Base-by-base conservation (phyloP, 305 asterid genomes). In the Salvia sclarea region DNA sequence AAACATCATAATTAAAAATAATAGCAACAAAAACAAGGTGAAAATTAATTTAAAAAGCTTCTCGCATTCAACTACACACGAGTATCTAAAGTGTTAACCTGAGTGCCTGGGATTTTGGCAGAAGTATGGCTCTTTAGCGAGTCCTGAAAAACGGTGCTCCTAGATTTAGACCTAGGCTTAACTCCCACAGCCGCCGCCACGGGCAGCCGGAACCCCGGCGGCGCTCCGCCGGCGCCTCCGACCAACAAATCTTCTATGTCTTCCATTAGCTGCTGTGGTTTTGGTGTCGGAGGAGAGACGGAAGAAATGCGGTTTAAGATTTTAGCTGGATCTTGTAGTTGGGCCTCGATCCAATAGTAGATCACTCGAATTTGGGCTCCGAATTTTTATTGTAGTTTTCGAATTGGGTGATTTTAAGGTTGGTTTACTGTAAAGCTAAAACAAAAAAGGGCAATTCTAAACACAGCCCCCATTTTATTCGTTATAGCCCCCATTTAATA, bases 161-260 rank as follows among this genome's bases (percentile, higher is more conserved):
- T 87, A 9, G 55, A 22, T 70, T 70, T 70, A 40, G 69, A 61
- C 75, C 68, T 70, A 17, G 82, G 82, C 52, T 84, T 87, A 45
- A 91, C 77, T 10, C 90, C 91, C 6, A 94, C 95, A 17, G 95
- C 79, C 2, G 85, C 79, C 33, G 83, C 73, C 66, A 87, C 68
- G 31, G 75, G 64, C 11, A 70, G 56, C 56, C 75, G 63, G 56
- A 70, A 70, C 8, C 75, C 75, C 48, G 69, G 75, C 56, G 75
- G 69, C 31, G 35, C 69, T 64, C 95, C 95, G 66, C 83, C 90
- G 65, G 82, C 88, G 35, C 80, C 78, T 25, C 53, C 84, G 79
- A 66, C 86, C 75, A 93, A 75, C 45, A 90, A 81, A 87, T 90
- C 98, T 80, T 93, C 98, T 12, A 90, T 93, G 82, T 93, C 98